A percentile compares a stretch with the other conserved stretches of the same genome.
phyloP scores from a whole-genome alignment of 2,329 filamentous ascomycete species.

The Apiospora kogelbergensis region DNA sequence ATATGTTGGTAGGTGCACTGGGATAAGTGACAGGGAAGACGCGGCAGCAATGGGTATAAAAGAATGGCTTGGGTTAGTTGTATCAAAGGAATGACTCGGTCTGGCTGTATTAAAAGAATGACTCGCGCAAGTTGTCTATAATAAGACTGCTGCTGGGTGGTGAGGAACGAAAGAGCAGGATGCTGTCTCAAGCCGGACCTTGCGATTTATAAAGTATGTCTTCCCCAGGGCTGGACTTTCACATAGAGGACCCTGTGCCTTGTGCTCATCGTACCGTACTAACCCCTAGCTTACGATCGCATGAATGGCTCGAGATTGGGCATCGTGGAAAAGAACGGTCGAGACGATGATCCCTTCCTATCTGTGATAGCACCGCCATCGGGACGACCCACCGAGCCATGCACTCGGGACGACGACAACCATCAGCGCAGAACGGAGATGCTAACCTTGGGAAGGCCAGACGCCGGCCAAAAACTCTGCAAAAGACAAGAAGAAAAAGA shows the following conservation, averaged over 20 bases:
- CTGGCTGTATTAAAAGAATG: background rate
- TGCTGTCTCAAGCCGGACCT: background rate
- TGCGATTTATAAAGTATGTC: background rate
- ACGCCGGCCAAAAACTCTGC: background rate
- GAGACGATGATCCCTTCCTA: background rate
- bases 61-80: no score
- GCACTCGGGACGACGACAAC: background rate
- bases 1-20: background rate
- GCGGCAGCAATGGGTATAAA: background rate
- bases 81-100: constrained; percentile 3
- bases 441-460: background rate
- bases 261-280: background rate
- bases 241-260: background rate
- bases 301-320: background rate
- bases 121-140: background rate
- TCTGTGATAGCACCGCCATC: background rate
- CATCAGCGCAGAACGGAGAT: background rate
- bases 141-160: background rate
- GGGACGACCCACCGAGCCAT: background rate
- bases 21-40: no score
- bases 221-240: background rate
- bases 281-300: background rate
- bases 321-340: background rate
- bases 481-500: no score
- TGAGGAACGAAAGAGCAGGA: background rate